Evolutionary conservation across 2,329 filamentous ascomycete genomes (phyloP), one percentile per base, ranked within the genome.

Genomic region (Nigrospora sphaerica): DNA sequence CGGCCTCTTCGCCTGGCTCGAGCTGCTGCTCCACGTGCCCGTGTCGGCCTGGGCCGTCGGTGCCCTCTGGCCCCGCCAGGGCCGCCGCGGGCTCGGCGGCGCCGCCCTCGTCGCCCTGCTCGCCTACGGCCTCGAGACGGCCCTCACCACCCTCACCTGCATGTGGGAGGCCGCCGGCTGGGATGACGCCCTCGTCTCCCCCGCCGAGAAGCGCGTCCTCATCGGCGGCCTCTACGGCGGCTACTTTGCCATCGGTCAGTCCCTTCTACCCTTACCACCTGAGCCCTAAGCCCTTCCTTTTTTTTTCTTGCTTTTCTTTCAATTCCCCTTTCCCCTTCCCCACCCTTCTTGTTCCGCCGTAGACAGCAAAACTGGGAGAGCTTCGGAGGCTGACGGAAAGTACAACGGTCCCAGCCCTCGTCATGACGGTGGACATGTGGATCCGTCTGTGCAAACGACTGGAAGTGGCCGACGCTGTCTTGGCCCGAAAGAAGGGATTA

Each of bases 371-470:
- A 33, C 41, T 23, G 4, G 4, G 10, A 17, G 32, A 9, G 6
- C 23, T 9, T 28, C 23, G 23, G 23, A 6, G 23, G 23, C 23
- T 10, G 23, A 28, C 7, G 23, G 23, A 7, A 7, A 28, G 10
- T 9, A 9, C 23, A 2, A 10, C 10, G 6, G 6, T 10, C 23
- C 23, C 42, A 81, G 78, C 78, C 13, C 52, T 66, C 0, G 12
- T 78, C 2, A 66, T 81, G 60, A 73, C 70, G 11, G 53, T 69
- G 18, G 78, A 81, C 52, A 81, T 81, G 78, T 77, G 72, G 42
- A 42, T 57, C 33, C 68, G 78, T n/a, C 61, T 81, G 1, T 56
- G 77, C 10, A 61, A 54, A 7, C 71, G 77, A 10, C 59, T 74
- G 13, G 60, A 65, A 33, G 52, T 48, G 6, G 52, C 46, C 0